phyloP scores from a whole-genome alignment of 164 flowering plant species.

The Malania oleifera region DNA sequence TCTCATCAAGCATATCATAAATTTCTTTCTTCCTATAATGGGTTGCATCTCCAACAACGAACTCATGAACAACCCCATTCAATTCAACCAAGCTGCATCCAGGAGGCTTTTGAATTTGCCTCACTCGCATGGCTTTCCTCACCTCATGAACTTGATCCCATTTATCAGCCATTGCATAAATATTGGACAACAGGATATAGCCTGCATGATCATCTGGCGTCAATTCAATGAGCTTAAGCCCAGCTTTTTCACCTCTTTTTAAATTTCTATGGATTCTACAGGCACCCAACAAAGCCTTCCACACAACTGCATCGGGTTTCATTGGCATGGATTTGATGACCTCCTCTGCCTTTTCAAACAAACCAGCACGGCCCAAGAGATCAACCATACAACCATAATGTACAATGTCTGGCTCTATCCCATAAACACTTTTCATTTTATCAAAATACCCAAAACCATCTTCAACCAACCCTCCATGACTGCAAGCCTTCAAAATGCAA shows the following conservation, averaged over 20 bases:
- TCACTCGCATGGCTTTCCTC: background rate
- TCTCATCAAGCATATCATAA: background rate
- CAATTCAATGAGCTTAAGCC: background rate
- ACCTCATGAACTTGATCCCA: background rate
- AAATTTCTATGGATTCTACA: background rate
- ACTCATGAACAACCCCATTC: background rate
- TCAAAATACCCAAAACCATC: background rate
- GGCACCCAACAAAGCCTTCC: slow-evolving; percentile 2
- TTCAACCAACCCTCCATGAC: background rate
- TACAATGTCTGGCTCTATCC: background rate
- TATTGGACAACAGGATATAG: background rate
- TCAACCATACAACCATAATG: background rate
- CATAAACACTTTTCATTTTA: background rate
- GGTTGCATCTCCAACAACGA: background rate
- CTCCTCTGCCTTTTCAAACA: background rate
- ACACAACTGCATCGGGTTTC: background rate
- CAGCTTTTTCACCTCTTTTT: background rate
- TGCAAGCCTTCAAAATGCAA: background rate
- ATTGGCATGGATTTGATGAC: background rate
- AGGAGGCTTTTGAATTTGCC: background rate
- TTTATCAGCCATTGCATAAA: background rate
- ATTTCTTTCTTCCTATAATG: background rate
- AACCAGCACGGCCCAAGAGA: background rate
- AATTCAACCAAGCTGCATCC: background rate
- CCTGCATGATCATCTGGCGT: background rate